A percentile compares a stretch with the other conserved stretches of the same genome.
Conservation (phyloP, 116 monocot genomes). For the Iris pallida region DNA sequence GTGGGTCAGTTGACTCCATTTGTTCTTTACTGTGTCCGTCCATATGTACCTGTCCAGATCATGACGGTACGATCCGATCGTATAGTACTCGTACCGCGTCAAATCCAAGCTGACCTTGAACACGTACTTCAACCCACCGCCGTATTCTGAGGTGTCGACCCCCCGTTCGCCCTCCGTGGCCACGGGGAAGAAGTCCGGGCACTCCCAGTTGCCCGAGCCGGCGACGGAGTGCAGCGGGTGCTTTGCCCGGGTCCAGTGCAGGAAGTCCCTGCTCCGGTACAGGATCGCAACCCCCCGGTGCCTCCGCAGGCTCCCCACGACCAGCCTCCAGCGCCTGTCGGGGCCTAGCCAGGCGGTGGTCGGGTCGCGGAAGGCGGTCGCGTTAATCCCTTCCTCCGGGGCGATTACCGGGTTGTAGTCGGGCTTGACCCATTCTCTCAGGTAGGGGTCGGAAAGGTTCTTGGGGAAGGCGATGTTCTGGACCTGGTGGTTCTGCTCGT, state of each 20-base stretch:
- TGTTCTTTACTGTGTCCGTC: too few species aligned
- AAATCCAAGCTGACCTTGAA: slow-evolving; percentile 41
- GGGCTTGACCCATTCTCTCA: slow-evolving; percentile 36
- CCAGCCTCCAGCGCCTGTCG: slow-evolving; percentile 19
- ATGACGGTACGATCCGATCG: slow-evolving; percentile 30
- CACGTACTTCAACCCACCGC: slow-evolving; percentile 30
- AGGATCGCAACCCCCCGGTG: slow-evolving; percentile 17
- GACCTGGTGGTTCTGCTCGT: slow-evolving; percentile 13
- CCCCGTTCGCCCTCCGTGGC: slow-evolving; percentile 16
- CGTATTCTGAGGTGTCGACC: slow-evolving; percentile 26
- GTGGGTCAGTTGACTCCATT: too few species aligned
- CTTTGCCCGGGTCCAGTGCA: slow-evolving; percentile 33
- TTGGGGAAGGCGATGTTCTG: slow-evolving; percentile 42
- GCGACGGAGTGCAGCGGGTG: slow-evolving; percentile 46
- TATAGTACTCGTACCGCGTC: slow-evolving; percentile 37
- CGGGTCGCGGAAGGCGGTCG: slow-evolving; percentile 31
- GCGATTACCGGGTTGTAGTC: slow-evolving; percentile 39
- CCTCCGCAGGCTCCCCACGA: slow-evolving; percentile 14
- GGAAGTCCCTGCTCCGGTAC: slow-evolving; percentile 61
- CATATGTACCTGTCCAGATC: slow-evolving; percentile 16
- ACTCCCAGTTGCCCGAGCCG: slow-evolving; percentile 73
- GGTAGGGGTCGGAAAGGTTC: slow-evolving; percentile 36
- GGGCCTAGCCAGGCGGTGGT: slow-evolving; percentile 35
- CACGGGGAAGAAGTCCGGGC: slow-evolving; percentile 80
- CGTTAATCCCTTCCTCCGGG: slow-evolving; percentile 12